These are phyloP conservation scores for Starmerella bombi DNA, from an alignment of 805 yeast species.

Conservation along the genomic window DNA sequence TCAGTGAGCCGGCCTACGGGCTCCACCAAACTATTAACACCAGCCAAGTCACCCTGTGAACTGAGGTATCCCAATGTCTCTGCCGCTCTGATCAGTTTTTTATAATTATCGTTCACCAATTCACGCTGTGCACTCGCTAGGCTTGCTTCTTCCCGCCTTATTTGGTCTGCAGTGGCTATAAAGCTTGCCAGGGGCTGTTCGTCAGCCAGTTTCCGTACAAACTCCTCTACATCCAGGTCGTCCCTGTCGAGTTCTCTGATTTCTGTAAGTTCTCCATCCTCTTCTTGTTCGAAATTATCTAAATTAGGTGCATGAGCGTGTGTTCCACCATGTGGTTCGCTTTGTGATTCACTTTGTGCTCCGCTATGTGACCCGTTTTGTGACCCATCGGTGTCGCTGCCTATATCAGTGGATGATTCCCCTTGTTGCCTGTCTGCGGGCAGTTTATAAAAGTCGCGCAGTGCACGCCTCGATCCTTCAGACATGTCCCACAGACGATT, in stretches of 20 bases:
- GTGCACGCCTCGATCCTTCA: constrained; percentile 21
- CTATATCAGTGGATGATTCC: constrained; percentile 3
- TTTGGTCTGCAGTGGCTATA: constrained; percentile 21
- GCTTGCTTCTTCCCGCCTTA: constrained; percentile 23
- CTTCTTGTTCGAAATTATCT: constrained; percentile 1
- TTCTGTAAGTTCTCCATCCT: constrained; percentile 14
- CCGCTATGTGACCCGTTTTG: too few species aligned
- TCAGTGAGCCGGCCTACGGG: constrained; percentile 12
- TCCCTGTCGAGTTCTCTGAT: constrained; percentile 18
- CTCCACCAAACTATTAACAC: constrained; percentile 9
- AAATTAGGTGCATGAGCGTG: background rate
- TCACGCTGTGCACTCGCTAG: constrained; percentile 30
- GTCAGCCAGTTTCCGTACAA: constrained; percentile 16
- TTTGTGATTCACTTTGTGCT: background rate
- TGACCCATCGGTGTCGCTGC: constrained; percentile 1
- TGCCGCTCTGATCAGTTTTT: constrained; percentile 28
- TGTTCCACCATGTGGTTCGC: too few species aligned
- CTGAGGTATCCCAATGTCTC: constrained; percentile 24
- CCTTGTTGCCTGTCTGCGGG: constrained; percentile 10
- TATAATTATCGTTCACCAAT: constrained; percentile 30
- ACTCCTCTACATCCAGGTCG: constrained; percentile 15
- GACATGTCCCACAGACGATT: too few species aligned
- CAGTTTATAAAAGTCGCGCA: constrained; percentile 29
- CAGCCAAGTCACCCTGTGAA: constrained; percentile 19
- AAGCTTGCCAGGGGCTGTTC: constrained; percentile 20